Evolutionary conservation across 768 basidiomycete species (phyloP), one percentile per base, ranked within the genome.

Genomic region (Cystobasidiopsis lactophilus): DNA sequence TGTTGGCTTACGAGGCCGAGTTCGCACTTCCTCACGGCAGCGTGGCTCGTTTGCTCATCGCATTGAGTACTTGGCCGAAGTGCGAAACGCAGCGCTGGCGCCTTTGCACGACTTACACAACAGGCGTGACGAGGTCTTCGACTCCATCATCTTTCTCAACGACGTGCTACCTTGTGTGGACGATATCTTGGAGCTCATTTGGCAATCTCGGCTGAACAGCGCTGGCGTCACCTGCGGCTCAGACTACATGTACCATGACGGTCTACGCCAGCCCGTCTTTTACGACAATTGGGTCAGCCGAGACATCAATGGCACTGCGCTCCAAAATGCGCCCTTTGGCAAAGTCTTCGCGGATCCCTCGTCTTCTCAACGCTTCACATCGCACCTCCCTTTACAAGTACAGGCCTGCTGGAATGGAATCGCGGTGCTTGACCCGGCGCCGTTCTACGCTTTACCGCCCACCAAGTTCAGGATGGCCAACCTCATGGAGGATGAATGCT

Each of bases 331-430:
- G 0, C 91, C 91, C 0, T 98, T 98, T 59, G 91, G 95, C 66
- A 67, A 73, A 54, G 79, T 98, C 57, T 93, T 98, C 74, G 88
- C 85, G 64, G 79, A 96, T 62, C 65, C 73, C 4, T 67, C 76
- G 24, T 83, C 82, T 1, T 75, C 77, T 11, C 71, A 76, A 40
- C 77, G 86, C 29, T 98, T 89, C 76, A 83, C 85, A 65, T 71
- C 75, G 38, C 91, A 98, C 66, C 73, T 98, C 1, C 91, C 93
- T 0, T 70, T 96, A 19, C 93, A 98, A 65, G 85, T 96, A 24
- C 91, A 96, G 69, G 80, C 82, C 3, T 98, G 91, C 68, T 96
- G 93, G 93, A 98, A 96, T 65, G 93, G 93, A 18, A 80, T 96
- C 60, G 89, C 91, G 30, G 71, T 98, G 5, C 74, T 96, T 50